phyloP scores from a whole-genome alignment of 1,284 basidiomycete species.

The Amylostereum chailletii region DNA sequence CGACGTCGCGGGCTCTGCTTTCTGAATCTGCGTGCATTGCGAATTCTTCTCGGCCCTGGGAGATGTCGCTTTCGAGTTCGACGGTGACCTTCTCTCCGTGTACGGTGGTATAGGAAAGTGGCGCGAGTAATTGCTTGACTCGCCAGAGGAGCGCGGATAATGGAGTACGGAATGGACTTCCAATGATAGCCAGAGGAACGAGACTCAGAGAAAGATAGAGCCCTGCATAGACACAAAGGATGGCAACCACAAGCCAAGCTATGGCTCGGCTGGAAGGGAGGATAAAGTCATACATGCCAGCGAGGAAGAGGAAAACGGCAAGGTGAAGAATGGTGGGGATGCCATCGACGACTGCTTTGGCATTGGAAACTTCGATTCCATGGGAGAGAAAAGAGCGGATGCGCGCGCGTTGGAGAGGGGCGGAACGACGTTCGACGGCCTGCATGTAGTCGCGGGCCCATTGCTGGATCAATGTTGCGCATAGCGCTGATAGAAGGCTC shows the following conservation, averaged over 20 bases:
- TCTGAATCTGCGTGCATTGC: not conserved
- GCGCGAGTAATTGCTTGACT: slow-evolving; percentile 3
- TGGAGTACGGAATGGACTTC: slow-evolving; percentile 6
- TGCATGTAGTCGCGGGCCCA: slow-evolving; percentile 8
- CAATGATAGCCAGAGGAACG: not conserved
- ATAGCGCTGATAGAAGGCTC: slow-evolving; percentile 4
- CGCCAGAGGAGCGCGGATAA: slow-evolving; percentile 4
- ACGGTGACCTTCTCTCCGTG: not conserved
- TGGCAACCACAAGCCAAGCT: not conserved
- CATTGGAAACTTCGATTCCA: slow-evolving; percentile 5
- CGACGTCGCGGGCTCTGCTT: slow-evolving; percentile 1
- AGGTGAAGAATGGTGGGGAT: slow-evolving; percentile 4
- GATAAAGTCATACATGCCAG: slow-evolving; percentile 4
- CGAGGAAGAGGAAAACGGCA: slow-evolving; percentile 9
- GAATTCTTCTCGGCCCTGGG: slow-evolving; percentile 1
- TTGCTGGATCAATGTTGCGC: slow-evolving; percentile 6
- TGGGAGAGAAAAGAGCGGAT: slow-evolving; percentile 4
- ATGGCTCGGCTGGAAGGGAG: not conserved
- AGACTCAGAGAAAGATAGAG: slow-evolving; percentile 3
- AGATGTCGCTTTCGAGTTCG: not conserved
- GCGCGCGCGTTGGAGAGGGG: slow-evolving; percentile 5
- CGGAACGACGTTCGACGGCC: slow-evolving; percentile 1
- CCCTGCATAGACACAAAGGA: not conserved
- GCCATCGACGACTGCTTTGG: slow-evolving; percentile 1
- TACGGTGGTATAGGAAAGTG: not conserved